Evolutionary conservation across 192 early-diverging fungal species (phyloP).

Genomic region (Phlyctochytrium planicorne): DNA sequence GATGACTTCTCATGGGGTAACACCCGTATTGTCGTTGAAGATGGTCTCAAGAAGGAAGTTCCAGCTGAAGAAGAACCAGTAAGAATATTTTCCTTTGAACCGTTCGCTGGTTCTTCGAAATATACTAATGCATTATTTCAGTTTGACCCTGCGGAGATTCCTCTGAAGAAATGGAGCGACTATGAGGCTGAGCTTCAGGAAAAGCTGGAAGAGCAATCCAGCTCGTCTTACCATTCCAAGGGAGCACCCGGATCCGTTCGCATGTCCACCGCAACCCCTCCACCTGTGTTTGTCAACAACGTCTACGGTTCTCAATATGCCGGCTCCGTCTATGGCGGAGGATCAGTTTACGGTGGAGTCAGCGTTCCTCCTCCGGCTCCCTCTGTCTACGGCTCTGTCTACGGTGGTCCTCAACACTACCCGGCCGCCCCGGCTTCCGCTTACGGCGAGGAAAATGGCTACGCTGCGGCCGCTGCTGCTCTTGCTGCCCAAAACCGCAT

Average conservation of each 20-base stretch:
- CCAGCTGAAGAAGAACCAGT: constrained; percentile 57
- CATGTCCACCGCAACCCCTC: not conserved
- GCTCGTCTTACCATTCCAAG: constrained; percentile 21
- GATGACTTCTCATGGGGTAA: constrained; percentile 99
- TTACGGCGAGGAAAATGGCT: not conserved
- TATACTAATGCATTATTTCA: constrained; percentile 15
- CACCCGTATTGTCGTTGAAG: constrained; percentile 89
- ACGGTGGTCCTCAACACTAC: constrained; percentile 16
- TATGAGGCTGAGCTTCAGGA: constrained; percentile 64
- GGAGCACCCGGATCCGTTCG: not conserved
- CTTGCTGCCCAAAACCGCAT: not conserved
- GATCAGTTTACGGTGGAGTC: constrained; percentile 14
- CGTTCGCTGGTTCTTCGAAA: not conserved
- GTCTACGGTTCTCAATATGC: constrained; percentile 5
- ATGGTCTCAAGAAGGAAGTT: constrained; percentile 53
- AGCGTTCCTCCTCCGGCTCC: not conserved
- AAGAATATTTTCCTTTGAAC: not conserved
- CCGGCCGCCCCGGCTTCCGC: not conserved
- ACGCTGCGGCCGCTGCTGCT: not conserved
- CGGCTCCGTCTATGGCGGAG: constrained; percentile 11
- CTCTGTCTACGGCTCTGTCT: constrained; percentile 39
- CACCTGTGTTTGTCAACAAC: not conserved
- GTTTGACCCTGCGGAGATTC: constrained; percentile 81
- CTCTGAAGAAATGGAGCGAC: constrained; percentile 80
- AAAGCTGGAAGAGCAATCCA: constrained; percentile 12